Conservation (phyloP, 108 stramenopile species). For the Skeletonema tropicum region DNA sequence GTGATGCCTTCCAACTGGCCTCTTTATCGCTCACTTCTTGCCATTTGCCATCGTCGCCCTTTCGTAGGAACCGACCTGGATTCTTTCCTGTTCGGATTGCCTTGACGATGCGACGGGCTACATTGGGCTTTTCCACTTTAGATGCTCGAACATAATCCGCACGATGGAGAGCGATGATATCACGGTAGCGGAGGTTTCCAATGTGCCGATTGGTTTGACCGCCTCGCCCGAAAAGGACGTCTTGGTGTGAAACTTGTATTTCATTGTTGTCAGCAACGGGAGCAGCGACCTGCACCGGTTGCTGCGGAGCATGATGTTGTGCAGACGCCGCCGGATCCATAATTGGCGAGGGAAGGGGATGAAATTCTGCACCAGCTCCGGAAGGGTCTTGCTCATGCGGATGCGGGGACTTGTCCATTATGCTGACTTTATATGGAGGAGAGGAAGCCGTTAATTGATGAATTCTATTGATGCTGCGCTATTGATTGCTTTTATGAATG, state of each 20-base stretch:
- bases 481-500: too few relatives aligned
- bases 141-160: slow-evolving; percentile 72
- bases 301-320: not conserved
- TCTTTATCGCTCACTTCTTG: slow-evolving; percentile 74
- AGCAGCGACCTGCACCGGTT: not conserved
- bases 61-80: slow-evolving; percentile 69
- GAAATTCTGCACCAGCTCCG: not conserved
- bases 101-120: slow-evolving; percentile 72
- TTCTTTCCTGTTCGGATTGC: slow-evolving; percentile 37
- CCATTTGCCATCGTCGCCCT: slow-evolving; percentile 67
- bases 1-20: slow-evolving; percentile 51
- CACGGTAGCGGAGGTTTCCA: slow-evolving; percentile 81
- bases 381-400: not conserved
- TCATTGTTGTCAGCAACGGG: not conserved
- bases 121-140: slow-evolving; percentile 81
- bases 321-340: not conserved
- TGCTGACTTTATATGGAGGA: not conserved
- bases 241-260: slow-evolving; percentile 19
- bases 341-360: slow-evolving; percentile 1
- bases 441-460: too few relatives aligned
- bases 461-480: too few relatives aligned
- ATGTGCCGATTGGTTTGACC: slow-evolving; percentile 81
- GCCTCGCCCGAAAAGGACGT: slow-evolving; percentile 72
- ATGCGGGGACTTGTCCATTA: not conserved
- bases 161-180: slow-evolving; percentile 73